Evolutionary conservation across 164 flowering plant species (phyloP), one percentile per base, ranked within the genome.

Genomic region (Berberis vulgaris): DNA sequence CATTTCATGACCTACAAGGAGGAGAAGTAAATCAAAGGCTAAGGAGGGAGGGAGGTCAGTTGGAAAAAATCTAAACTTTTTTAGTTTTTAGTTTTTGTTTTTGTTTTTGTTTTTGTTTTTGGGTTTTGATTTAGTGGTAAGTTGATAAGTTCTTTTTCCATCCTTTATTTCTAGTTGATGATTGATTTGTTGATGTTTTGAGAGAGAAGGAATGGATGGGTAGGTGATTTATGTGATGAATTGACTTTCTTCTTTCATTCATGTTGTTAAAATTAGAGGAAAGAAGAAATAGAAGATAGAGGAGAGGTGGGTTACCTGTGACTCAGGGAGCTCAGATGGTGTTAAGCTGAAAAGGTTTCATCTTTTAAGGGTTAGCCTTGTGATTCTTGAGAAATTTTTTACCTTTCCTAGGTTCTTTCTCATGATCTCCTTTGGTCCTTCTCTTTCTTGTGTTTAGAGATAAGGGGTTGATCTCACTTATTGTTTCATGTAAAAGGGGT

Each of bases 291-390:
- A 64, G 10, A 49, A 39, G 10, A 3, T 54, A 63, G 53, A 64
- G 70, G 5, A 57, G 65, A 54, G 60, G 65, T 68, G 65, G 70
- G 61, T 71, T 65, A 67, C 78, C 73, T 75, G 44, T 66, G 75
- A 71, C 69, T 67, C 67, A 68, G 74, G 77, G 72, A 64, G 71
- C 67, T 57, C 53, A 64, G 4, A 3, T 7, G 55, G 72, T 59
- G 47, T 59, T 59, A 64, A 63, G 67, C 39, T 44, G 61, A 65
- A 64, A 70, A 57, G 49, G 67, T 12, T 58, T 57, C 67, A 60
- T 70, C 68, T 67, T 70, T 70, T 62, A 53, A 57, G 52, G 58
- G 65, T 45, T 61, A 40, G 26, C 39, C 72, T 52, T 71, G 67
- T 74, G 77, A 74, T 67, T 63, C 64, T 67, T 67, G 71, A 45